A percentile compares a stretch with the other conserved stretches of the same genome.
Evolutionary conservation across 305 asterid genomes (phyloP).

Genomic region (Fraxinus sp.): DNA sequence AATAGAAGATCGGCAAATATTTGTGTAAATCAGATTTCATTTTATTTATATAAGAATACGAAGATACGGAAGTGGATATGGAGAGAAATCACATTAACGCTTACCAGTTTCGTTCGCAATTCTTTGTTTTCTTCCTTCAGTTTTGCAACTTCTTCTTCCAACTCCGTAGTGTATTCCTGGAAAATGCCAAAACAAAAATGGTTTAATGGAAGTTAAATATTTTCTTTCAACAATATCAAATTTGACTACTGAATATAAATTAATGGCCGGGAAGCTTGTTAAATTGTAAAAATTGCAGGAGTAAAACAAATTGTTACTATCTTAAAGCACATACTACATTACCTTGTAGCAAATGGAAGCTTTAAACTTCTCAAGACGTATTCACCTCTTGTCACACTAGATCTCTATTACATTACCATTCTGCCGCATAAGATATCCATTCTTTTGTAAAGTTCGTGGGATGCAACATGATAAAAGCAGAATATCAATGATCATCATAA

Average conservation of each 20-base stretch:
- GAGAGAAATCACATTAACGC: background rate
- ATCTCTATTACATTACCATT: constrained; percentile 8
- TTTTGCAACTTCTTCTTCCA: constrained; percentile 92
- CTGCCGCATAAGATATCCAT: constrained; percentile 10
- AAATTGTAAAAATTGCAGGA: constrained; percentile 4
- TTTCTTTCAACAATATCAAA: background rate
- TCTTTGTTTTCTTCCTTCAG: constrained; percentile 81
- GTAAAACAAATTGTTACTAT: constrained; percentile 1
- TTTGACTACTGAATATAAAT: background rate
- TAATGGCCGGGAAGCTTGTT: background rate
- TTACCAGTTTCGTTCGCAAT: constrained; percentile 72
- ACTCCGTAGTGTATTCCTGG: constrained; percentile 83
- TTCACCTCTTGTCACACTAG: constrained; percentile 8
- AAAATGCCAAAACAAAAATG: constrained; percentile 6
- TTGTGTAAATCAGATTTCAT: constrained; percentile 3
- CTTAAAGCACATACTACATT: constrained; percentile 21
- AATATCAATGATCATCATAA: constrained; percentile 12
- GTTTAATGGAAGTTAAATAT: background rate
- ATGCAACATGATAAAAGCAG: constrained; percentile 7
- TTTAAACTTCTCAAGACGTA: constrained; percentile 12
- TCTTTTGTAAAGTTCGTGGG: background rate
- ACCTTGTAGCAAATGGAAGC: constrained; percentile 14
- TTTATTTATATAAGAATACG: background rate
- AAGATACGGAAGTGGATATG: background rate
- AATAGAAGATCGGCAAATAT: constrained; percentile 9